Evolutionary conservation across 345 rosid genomes (phyloP).

Genomic region (Kernera saxatilis): DNA sequence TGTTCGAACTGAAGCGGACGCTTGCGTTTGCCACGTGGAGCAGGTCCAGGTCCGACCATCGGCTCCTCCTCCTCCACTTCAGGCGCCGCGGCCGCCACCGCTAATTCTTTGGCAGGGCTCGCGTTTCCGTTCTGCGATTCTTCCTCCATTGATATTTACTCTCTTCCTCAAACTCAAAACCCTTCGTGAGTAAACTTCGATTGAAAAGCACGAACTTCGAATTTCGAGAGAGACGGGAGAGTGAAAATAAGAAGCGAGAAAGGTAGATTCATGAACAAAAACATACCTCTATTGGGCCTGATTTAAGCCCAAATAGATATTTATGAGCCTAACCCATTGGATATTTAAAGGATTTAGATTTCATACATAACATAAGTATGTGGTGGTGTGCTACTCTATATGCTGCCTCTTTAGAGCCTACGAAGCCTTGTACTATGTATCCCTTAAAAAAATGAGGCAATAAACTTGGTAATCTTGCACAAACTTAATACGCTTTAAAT

Average conservation of each 20-base stretch:
- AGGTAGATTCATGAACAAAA: background rate
- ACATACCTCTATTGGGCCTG: background rate
- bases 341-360: background rate
- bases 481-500: no score
- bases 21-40: conserved; percentile 61
- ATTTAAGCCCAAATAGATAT: background rate
- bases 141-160: conserved; percentile 41
- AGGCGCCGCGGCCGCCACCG: conserved; percentile 14
- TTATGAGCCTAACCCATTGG: background rate
- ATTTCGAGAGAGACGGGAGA: background rate
- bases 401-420: no score
- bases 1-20: conserved; percentile 94
- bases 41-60: conserved; percentile 74
- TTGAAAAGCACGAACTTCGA: conserved; percentile 6
- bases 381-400: no score
- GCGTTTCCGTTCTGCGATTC: conserved; percentile 38
- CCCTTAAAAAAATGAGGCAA: no score
- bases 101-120: conserved; percentile 11
- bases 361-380: no score
- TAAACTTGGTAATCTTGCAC: no score
- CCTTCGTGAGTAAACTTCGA: background rate
- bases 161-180: background rate
- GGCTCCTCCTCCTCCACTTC: conserved; percentile 43
- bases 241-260: background rate
- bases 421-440: no score